These are phyloP conservation scores for Ceratocystis diversiconidia DNA, from an alignment of 2,329 filamentous ascomycete genomes.

Conservation along the genomic window DNA sequence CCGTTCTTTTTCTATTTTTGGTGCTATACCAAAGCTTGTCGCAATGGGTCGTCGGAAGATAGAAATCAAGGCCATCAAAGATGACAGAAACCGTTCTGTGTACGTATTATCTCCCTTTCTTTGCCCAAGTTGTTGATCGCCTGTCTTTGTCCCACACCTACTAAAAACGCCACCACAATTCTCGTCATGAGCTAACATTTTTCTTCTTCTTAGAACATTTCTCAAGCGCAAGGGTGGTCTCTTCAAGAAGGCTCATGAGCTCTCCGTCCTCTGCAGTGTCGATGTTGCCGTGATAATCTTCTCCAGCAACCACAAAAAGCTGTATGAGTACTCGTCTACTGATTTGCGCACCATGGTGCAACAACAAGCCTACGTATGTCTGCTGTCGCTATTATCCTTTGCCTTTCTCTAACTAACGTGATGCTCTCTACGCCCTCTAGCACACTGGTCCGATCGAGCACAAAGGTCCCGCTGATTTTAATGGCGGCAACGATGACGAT, in stretches of 20 bases:
- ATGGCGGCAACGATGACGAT: constrained; percentile 74
- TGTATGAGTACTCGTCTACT: constrained; percentile 91
- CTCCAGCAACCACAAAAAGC: constrained; percentile 84
- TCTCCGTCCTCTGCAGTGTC: constrained; percentile 93
- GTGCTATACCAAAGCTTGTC: not conserved
- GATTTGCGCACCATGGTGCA: constrained; percentile 85
- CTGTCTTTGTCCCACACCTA: not conserved
- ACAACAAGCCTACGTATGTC: constrained; percentile 77
- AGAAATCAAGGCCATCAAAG: constrained; percentile 98
- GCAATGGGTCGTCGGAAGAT: constrained; percentile 96
- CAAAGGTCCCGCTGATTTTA: constrained; percentile 88
- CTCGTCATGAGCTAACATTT: not conserved
- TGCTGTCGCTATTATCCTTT: constrained; percentile 8
- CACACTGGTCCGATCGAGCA: constrained; percentile 90
- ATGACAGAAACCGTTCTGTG: constrained; percentile 95
- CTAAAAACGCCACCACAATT: not conserved
- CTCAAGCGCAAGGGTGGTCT: constrained; percentile 96
- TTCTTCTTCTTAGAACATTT: constrained; percentile 57
- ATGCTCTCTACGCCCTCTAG: constrained; percentile 31
- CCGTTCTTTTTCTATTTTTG: constrained; percentile 3
- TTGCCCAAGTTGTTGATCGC: not conserved
- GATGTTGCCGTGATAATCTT: constrained; percentile 99
- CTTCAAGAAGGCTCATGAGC: constrained; percentile 98
- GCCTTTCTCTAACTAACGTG: constrained; percentile 18
- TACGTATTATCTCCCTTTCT: constrained; percentile 37